Evolutionary conservation across 2,329 filamentous ascomycete genomes (phyloP).

Genomic region (Biscogniauxia sp.): DNA sequence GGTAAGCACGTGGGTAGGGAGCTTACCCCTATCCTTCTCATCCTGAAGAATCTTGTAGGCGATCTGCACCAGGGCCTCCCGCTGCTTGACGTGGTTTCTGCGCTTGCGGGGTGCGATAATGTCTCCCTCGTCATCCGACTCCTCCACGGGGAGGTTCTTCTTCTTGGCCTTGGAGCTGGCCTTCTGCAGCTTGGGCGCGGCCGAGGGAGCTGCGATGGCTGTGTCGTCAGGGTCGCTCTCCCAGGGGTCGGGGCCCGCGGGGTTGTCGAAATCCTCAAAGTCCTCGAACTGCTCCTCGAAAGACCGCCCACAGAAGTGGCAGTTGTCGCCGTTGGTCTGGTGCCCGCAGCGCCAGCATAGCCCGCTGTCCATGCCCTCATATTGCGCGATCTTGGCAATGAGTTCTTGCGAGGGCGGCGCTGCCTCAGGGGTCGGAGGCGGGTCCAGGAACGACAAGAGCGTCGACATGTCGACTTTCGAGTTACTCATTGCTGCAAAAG

Average conservation of each 20-base stretch:
- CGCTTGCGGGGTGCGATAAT: background rate
- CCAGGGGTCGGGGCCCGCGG: background rate
- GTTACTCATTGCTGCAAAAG: background rate
- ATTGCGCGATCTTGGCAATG: too few relatives aligned
- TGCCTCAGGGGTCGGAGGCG: too few relatives aligned
- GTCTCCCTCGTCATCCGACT: background rate
- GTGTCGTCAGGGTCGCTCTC: background rate
- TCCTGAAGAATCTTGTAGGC: background rate
- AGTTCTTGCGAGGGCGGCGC: too few relatives aligned
- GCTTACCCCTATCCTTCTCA: background rate
- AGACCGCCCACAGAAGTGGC: background rate
- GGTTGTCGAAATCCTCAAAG: background rate
- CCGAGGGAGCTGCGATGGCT: too few relatives aligned
- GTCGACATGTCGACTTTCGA: background rate
- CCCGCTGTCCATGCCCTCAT: background rate
- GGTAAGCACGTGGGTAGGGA: background rate
- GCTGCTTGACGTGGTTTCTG: background rate
- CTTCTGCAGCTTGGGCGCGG: background rate
- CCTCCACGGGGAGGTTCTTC: background rate
- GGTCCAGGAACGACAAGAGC: too few relatives aligned
- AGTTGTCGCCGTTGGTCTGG: background rate
- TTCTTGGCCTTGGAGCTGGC: background rate
- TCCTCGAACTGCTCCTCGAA: background rate
- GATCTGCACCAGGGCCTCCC: background rate
- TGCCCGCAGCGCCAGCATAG: background rate